phyloP scores from a whole-genome alignment of 1,284 basidiomycete species.

The Mycena citricolor region DNA sequence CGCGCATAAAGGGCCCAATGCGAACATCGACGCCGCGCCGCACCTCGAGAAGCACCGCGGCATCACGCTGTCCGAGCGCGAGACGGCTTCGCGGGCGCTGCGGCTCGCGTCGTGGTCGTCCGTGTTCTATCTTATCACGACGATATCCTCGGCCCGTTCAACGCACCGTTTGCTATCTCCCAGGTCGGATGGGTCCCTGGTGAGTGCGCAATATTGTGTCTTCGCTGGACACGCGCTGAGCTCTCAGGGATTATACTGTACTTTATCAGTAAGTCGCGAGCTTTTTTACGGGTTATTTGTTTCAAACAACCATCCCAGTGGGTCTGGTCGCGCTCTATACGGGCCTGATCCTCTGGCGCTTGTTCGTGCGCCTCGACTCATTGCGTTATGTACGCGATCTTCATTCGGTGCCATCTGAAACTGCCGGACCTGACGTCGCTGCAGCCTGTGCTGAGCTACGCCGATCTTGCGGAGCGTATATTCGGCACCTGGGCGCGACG shows the following conservation, averaged over 20 bases:
- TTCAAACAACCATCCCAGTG: slow-evolving; percentile 29
- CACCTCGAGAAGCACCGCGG: slow-evolving; percentile 8
- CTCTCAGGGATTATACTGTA: slow-evolving; percentile 35
- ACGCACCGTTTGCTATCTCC: slow-evolving; percentile 9
- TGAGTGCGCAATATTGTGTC: background rate
- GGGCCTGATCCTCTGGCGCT: slow-evolving; percentile 55
- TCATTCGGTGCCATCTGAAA: background rate
- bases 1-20: slow-evolving; percentile 33
- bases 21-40: slow-evolving; percentile 27
- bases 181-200: background rate
- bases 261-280: slow-evolving; percentile 34
- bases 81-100: slow-evolving; percentile 20
- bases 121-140: slow-evolving; percentile 1
- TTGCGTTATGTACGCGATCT: slow-evolving; percentile 37
- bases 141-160: slow-evolving; percentile 7
- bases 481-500: slow-evolving; percentile 49
- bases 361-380: slow-evolving; percentile 61
- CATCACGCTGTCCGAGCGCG: slow-evolving; percentile 29
- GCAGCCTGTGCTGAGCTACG: slow-evolving; percentile 54
- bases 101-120: background rate
- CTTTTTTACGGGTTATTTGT: background rate
- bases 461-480: slow-evolving; percentile 56
- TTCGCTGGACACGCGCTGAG: background rate
- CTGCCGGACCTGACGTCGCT: no score
- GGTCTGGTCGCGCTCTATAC: slow-evolving; percentile 49